These are phyloP conservation scores for Penicillium oxalicum DNA, from an alignment of 2,329 filamentous ascomycete genomes.

Conservation along the genomic window DNA sequence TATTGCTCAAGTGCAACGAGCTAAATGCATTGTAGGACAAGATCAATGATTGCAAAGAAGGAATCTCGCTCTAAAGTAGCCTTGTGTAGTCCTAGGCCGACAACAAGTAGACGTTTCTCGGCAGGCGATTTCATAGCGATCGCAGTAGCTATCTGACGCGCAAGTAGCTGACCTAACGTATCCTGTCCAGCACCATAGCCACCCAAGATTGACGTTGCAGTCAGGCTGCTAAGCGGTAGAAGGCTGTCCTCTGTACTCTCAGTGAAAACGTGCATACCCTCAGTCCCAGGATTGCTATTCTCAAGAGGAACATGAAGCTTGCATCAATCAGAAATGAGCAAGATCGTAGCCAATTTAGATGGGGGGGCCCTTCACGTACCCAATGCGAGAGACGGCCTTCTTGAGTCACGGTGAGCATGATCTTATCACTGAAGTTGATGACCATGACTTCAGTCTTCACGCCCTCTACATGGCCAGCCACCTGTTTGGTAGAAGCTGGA, in stretches of 20 bases:
- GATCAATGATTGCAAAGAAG: slow-evolving; percentile 40
- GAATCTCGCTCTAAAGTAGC: slow-evolving; percentile 36
- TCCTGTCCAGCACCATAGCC: slow-evolving; percentile 74
- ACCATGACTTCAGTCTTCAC: slow-evolving; percentile 65
- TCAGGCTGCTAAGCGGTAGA: slow-evolving; percentile 75
- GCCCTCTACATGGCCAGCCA: slow-evolving; percentile 59
- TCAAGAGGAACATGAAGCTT: slow-evolving; percentile 31
- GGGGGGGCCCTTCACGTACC: slow-evolving; percentile 51
- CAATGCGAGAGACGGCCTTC: slow-evolving; percentile 82
- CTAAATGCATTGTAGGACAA: slow-evolving; percentile 39
- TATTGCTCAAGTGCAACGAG: too few species aligned
- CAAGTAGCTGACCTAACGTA: slow-evolving; percentile 78
- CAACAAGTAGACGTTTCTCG: slow-evolving; percentile 54
- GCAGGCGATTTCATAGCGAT: slow-evolving; percentile 64
- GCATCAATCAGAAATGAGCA: slow-evolving; percentile 4
- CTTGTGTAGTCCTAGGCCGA: slow-evolving; percentile 53
- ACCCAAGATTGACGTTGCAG: slow-evolving; percentile 79
- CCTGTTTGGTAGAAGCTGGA: slow-evolving; percentile 58
- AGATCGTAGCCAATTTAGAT: neutral
- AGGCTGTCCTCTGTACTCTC: slow-evolving; percentile 48
- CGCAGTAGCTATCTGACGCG: slow-evolving; percentile 79
- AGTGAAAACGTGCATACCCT: slow-evolving; percentile 35
- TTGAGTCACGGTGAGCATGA: slow-evolving; percentile 84
- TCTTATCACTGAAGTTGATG: slow-evolving; percentile 78
- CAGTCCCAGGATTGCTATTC: slow-evolving; percentile 31